Evolutionary conservation across 1,284 basidiomycete species (phyloP).

Genomic region (Trichosporon ovoides): DNA sequence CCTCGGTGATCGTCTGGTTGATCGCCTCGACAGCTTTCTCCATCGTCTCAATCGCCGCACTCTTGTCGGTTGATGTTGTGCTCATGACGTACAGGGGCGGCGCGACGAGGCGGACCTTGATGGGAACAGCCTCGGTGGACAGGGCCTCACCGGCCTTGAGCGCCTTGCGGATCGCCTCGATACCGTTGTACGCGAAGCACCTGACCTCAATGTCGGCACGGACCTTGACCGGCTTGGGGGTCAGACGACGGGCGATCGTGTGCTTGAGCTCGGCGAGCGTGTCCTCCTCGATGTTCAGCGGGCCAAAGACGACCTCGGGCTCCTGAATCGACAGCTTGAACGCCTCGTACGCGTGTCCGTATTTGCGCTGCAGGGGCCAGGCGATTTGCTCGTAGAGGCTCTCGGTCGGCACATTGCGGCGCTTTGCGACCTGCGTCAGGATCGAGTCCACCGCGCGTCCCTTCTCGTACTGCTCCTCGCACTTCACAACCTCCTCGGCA

Average conservation of each 20-base stretch:
- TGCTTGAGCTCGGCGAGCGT: slow-evolving; percentile 64
- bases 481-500: slow-evolving; percentile 95
- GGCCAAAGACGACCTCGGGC: slow-evolving; percentile 74
- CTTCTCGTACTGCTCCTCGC: slow-evolving; percentile 98
- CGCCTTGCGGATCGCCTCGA: slow-evolving; percentile 93
- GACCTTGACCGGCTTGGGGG: slow-evolving; percentile 97
- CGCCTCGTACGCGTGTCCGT: slow-evolving; percentile 94
- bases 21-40: slow-evolving; percentile 92
- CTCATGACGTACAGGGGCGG: slow-evolving; percentile 94
- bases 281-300: slow-evolving; percentile 58
- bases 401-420: slow-evolving; percentile 56
- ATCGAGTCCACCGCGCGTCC: slow-evolving; percentile 92
- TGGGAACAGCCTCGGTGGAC: slow-evolving; percentile 84
- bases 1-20: slow-evolving; percentile 71
- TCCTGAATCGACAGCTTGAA: slow-evolving; percentile 92
- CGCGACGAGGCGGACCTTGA: slow-evolving; percentile 94
- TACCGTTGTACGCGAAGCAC: slow-evolving; percentile 94
- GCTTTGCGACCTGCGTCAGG: slow-evolving; percentile 87
- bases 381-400: slow-evolving; percentile 82
- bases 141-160: slow-evolving; percentile 79
- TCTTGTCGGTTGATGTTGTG: slow-evolving; percentile 96
- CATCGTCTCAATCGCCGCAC: slow-evolving; percentile 83
- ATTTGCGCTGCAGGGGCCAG: slow-evolving; percentile 89
- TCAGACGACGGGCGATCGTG: slow-evolving; percentile 90
- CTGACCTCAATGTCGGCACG: slow-evolving; percentile 97